phyloP scores from a whole-genome alignment of 768 basidiomycete species.

The Coprinopsis cinerea region DNA sequence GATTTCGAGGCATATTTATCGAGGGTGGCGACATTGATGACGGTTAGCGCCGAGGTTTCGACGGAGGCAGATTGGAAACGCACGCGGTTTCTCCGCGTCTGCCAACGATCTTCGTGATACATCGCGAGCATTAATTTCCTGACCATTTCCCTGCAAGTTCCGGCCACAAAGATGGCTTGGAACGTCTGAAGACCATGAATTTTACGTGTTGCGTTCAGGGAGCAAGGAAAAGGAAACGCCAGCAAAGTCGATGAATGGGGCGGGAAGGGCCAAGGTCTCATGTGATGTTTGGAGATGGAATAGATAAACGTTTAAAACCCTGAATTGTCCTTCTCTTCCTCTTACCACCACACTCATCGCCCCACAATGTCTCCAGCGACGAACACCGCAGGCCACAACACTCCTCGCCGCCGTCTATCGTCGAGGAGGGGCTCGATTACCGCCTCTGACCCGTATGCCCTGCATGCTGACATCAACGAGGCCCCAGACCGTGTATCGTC shows the following conservation, averaged over 20 bases:
- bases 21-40: too few species aligned
- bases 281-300: background rate
- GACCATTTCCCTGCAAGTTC: background rate
- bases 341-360: too few species aligned
- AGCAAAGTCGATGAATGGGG: background rate
- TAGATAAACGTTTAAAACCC: background rate
- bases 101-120: too few species aligned
- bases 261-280: too few species aligned
- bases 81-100: too few species aligned
- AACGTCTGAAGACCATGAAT: background rate
- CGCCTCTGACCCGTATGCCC: constrained; percentile 64
- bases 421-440: constrained; percentile 61
- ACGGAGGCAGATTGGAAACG: too few species aligned
- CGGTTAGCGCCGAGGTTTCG: too few species aligned
- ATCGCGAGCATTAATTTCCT: too few species aligned
- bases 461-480: constrained; percentile 45
- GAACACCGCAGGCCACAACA: constrained; percentile 13
- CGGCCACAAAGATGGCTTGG: background rate
- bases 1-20: too few species aligned
- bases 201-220: background rate
- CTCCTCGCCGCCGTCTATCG: constrained; percentile 32
- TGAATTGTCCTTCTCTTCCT: too few species aligned
- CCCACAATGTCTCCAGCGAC: background rate
- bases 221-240: background rate
- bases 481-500: constrained; percentile 51